These are phyloP conservation scores for Claviceps lovelessii DNA, from an alignment of 2,329 filamentous ascomycete species.

Conservation along the genomic window DNA sequence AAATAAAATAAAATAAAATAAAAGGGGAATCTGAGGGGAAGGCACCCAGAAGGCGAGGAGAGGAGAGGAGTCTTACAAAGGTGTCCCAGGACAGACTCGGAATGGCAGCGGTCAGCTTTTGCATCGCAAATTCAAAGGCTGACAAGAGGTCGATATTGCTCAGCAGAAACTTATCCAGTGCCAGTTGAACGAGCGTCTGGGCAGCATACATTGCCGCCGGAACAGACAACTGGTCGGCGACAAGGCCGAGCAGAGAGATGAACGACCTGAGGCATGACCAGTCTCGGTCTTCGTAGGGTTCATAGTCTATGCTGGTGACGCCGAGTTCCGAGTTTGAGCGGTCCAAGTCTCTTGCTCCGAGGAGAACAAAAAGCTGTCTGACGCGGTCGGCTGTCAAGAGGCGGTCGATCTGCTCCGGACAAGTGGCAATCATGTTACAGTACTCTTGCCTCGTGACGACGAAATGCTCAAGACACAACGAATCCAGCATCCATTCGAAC, in stretches of 20 bases:
- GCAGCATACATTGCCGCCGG: constrained; percentile 25
- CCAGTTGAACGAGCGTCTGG: constrained; percentile 38
- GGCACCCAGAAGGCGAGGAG: no score
- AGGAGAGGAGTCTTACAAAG: constrained; percentile 26
- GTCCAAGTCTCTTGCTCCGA: constrained; percentile 35
- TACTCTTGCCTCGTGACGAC: constrained; percentile 47
- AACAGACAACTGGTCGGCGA: constrained; percentile 23
- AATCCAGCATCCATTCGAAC: constrained; percentile 50
- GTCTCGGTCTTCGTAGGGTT: constrained; percentile 24
- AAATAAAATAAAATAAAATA: no score
- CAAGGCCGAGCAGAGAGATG: constrained; percentile 25
- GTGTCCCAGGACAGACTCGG: constrained; percentile 22
- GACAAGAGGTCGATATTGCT: constrained; percentile 27
- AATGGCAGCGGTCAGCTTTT: constrained; percentile 29
- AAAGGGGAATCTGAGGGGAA: no score
- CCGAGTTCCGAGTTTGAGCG: constrained; percentile 23
- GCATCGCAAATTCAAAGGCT: constrained; percentile 28
- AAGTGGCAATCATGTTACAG: constrained; percentile 35
- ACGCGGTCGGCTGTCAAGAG: constrained; percentile 32
- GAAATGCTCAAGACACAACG: constrained; percentile 41
- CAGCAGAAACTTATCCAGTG: constrained; percentile 36
- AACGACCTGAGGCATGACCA: constrained; percentile 32
- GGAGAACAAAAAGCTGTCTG: constrained; percentile 37
- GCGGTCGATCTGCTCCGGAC: constrained; percentile 27
- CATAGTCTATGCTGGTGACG: constrained; percentile 10